These are phyloP conservation scores for Cordyceps pruinosa DNA, from an alignment of 2,329 filamentous ascomycete genomes.

Conservation along the genomic window DNA sequence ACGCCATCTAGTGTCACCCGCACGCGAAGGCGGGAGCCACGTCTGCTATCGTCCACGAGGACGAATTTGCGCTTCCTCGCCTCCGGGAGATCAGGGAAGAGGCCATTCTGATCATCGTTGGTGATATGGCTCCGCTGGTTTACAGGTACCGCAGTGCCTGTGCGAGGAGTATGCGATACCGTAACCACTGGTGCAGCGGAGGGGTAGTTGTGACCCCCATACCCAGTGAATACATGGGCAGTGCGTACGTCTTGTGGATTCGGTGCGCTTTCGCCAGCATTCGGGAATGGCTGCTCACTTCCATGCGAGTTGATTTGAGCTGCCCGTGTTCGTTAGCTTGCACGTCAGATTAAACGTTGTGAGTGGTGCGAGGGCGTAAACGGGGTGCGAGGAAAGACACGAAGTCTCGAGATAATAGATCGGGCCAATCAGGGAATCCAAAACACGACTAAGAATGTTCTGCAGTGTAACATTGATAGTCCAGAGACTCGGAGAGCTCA, in stretches of 20 bases:
- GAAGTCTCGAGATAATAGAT: neutral
- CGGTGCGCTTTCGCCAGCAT: neutral
- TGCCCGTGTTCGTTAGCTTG: slow-evolving; percentile 3
- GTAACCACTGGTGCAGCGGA: slow-evolving; percentile 43
- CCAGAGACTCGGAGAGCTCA: slow-evolving; percentile 5
- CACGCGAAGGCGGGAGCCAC: slow-evolving; percentile 74
- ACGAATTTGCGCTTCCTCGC: slow-evolving; percentile 95
- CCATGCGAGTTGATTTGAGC: neutral
- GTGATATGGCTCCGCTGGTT: slow-evolving; percentile 37
- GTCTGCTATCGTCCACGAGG: slow-evolving; percentile 81
- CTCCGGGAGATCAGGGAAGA: slow-evolving; percentile 85
- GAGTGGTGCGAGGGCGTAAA: neutral
- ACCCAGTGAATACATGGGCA: slow-evolving; percentile 66
- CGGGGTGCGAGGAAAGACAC: neutral
- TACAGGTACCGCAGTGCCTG: slow-evolving; percentile 30
- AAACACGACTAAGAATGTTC: neutral
- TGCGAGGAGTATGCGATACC: slow-evolving; percentile 50
- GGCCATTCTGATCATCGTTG: slow-evolving; percentile 38
- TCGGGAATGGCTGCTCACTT: neutral
- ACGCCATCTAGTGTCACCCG: slow-evolving; percentile 89
- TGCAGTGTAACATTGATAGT: slow-evolving; percentile 11
- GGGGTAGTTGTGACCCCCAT: slow-evolving; percentile 55
- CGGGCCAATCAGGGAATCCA: neutral
- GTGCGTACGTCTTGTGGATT: slow-evolving; percentile 54
- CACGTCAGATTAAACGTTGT: neutral